Conservation (phyloP, 192 early-diverging fungal species). For the Coemansia sp. region DNA sequence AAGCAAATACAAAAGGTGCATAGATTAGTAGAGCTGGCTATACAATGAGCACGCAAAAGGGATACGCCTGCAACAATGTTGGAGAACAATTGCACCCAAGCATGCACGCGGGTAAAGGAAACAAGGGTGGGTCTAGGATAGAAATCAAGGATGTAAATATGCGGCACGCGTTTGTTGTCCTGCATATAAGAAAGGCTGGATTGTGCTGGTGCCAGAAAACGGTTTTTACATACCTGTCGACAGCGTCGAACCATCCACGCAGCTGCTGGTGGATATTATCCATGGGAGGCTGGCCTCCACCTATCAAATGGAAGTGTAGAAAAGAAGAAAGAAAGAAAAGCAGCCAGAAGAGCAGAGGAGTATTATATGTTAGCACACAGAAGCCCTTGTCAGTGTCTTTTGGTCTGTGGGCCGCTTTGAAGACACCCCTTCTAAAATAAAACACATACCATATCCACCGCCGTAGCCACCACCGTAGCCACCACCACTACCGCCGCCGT, state of each 20-base stretch:
- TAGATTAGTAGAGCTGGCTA: neutral
- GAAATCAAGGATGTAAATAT: neutral
- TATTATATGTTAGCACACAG: neutral
- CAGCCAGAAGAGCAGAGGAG: neutral
- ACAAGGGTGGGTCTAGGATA: neutral
- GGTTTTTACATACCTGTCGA: constrained; percentile 42
- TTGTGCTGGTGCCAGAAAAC: neutral
- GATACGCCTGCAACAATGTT: too few relatives aligned
- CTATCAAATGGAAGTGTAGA: constrained; percentile 7
- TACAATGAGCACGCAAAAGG: neutral
- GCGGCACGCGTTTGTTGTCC: neutral
- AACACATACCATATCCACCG: constrained; percentile 22
- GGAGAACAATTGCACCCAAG: too few relatives aligned
- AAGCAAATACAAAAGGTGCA: neutral
- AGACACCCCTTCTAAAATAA: neutral
- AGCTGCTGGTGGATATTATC: constrained; percentile 30
- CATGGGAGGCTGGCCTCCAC: constrained; percentile 4
- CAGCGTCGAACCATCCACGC: constrained; percentile 52
- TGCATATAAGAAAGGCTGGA: neutral
- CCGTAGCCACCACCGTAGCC: too few relatives aligned
- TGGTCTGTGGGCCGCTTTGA: too few relatives aligned
- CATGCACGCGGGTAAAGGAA: neutral
- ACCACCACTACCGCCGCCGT: too few relatives aligned
- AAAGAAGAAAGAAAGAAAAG: constrained; percentile 5
- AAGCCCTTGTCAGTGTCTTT: neutral